Evolutionary conservation across 371 early-diverging fungal genomes (phyloP), one percentile per base, ranked within the genome.

Genomic region (Lichtheimia corymbifera): DNA sequence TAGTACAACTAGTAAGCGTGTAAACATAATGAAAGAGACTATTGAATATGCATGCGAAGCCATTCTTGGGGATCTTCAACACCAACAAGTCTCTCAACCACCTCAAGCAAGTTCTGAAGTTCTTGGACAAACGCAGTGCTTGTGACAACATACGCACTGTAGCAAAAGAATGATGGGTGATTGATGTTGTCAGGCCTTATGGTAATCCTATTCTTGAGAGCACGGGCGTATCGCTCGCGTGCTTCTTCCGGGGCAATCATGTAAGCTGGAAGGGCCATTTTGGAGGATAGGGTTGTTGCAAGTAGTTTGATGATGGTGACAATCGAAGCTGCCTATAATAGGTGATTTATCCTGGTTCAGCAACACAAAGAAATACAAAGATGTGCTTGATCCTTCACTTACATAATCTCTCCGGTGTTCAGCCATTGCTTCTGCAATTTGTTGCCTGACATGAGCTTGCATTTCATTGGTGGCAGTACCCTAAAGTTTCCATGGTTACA

Each of bases 381-480:
- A 20, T 41, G 4, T 7, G 22, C 12, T 13, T 6, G 22, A n/a
- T 12, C 5, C 22, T 22, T 22, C 17, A 22, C 65, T 71, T 72
- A 74, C 79, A 61, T 79, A 79, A 50, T 74, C 72, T 44, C 65
- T 66, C 22, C 79, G 72, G 27, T 73, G 76, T n/a, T 50, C 58
- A 20, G 55, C 59, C 15, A 74, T 30, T 42, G 70, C 63, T 14
- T 55, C 44, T 5, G 64, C 68, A 55, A 77, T 70, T 3, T 63
- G 42, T 53, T 63, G 55, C 72, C 71, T 71, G 18, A 41, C 53
- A 40, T 70, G 59, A 40, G 56, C 18, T 50, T 50, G 45, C 15
- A 45, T 45, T n/a, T 45, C 45, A 13, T 45, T 15, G 45, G 45
- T 18, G 45, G 64, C 14, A 63, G 25, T 3, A 62, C 45, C 55